Base-by-base conservation (phyloP, 768 basidiomycete genomes). In the Pulveroboletus frians region DNA sequence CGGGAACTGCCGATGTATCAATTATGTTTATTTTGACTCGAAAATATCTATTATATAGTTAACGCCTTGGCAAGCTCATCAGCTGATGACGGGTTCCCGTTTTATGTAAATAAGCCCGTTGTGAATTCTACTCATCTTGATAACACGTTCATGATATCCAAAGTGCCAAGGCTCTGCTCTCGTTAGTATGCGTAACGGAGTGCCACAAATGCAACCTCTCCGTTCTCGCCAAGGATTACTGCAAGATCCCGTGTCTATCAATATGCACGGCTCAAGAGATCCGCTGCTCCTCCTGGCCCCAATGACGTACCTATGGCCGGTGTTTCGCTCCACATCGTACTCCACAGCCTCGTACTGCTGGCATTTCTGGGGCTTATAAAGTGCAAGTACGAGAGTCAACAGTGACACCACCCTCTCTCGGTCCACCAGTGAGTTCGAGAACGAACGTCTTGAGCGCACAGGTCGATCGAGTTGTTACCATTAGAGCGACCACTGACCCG, bases 1-100 rank as follows among this genome's bases (percentile, higher is more conserved):
- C 66, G 66, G 66, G 48, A 67, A 63, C 58, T 54, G 51, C 66
- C 66, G 66, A 50, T 13, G 21, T 1, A 20, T 32, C 15, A 26
- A 35, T 35, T 39, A n/a, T 35, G 14, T 44, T 42, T 48, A 48
- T 57, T 46, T 47, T 39, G 11, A 14, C 9, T 4, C 5, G 13
- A 50, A 53, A 53, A 46, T 46, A 44, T 31, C 15, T 23, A 18
- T 31, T 15, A 39, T 39, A 39, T 39, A 23, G n/a, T n/a, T 20
- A 35, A 35, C 31, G 31, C 9, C 29, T 30, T 9, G 11, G 29
- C 11, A 26, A 11, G 29, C 29, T 30, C 11, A 29, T 29, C 27
- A 26, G 23, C 23, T 26, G 23, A 26, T 26, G 23, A 4, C 30
- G 30, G 10, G 30, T 34, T 34, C 32, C 13, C 4, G 7, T 14